Evolutionary conservation across 2,329 filamentous ascomycete species (phyloP).

Genomic region (Alternaria viburni): DNA sequence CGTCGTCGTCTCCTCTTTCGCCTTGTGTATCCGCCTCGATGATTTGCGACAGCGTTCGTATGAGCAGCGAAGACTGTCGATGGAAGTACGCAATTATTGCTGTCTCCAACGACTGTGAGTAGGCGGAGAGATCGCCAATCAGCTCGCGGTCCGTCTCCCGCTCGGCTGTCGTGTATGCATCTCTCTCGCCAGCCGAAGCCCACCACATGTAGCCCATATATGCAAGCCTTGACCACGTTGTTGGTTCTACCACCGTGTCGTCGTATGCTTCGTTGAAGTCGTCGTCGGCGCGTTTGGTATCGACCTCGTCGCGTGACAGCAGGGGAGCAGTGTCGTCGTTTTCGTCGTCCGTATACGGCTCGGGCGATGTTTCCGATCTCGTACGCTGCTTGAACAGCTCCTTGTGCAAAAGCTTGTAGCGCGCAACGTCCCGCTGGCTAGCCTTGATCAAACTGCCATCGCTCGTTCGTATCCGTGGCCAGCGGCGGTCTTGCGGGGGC

Average conservation of each 20-base stretch:
- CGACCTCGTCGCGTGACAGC: slow-evolving; percentile 31
- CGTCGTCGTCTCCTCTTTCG: slow-evolving; percentile 41
- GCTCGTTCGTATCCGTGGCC: slow-evolving; percentile 75
- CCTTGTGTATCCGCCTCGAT: slow-evolving; percentile 60
- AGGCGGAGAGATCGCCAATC: slow-evolving; percentile 51
- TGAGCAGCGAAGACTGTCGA: slow-evolving; percentile 70
- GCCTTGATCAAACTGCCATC: slow-evolving; percentile 74
- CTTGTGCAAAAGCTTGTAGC: slow-evolving; percentile 58
- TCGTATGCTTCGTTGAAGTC: slow-evolving; percentile 46
- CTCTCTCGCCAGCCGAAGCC: slow-evolving; percentile 80
- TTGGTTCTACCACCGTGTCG: slow-evolving; percentile 59
- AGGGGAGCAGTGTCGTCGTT: slow-evolving; percentile 32
- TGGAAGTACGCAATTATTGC: slow-evolving; percentile 83
- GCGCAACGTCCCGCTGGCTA: slow-evolving; percentile 86
- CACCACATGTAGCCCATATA: slow-evolving; percentile 90
- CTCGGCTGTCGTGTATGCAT: slow-evolving; percentile 61
- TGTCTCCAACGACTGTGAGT: slow-evolving; percentile 64
- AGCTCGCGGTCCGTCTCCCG: slow-evolving; percentile 57
- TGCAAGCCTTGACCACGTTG: slow-evolving; percentile 73
- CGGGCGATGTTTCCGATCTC: slow-evolving; percentile 27
- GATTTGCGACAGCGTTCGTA: slow-evolving; percentile 67
- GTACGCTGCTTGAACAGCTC: slow-evolving; percentile 44
- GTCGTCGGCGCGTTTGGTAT: slow-evolving; percentile 37
- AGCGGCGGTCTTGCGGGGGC: slow-evolving; percentile 62
- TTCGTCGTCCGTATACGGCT: slow-evolving; percentile 28